phyloP scores from a whole-genome alignment of 2,329 filamentous ascomycete genomes.

The Colletotrichum ledebouriae region DNA sequence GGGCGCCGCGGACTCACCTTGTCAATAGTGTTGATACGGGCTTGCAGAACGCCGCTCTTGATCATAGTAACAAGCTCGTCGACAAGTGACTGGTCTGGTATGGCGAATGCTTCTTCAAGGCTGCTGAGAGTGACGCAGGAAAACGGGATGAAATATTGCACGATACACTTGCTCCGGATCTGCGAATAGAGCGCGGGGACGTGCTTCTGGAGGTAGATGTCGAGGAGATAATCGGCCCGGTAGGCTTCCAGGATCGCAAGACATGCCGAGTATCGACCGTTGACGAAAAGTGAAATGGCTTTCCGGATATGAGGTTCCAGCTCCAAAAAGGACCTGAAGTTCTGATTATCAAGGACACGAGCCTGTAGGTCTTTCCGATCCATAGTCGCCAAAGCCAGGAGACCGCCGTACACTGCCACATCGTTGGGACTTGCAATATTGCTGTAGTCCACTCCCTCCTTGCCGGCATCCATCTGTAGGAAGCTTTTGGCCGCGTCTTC shows the following conservation, averaged over 20 bases:
- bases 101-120: slow-evolving; percentile 82
- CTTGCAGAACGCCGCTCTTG: slow-evolving; percentile 76
- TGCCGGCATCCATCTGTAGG: slow-evolving; percentile 66
- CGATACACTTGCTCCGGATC: slow-evolving; percentile 91
- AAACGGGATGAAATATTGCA: slow-evolving; percentile 93
- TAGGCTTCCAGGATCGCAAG: slow-evolving; percentile 86
- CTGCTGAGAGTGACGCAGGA: slow-evolving; percentile 86
- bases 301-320: slow-evolving; percentile 94
- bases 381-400: slow-evolving; percentile 93
- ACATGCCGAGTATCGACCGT: slow-evolving; percentile 89
- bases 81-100: slow-evolving; percentile 73
- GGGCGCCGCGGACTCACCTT: slow-evolving; percentile 60
- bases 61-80: slow-evolving; percentile 86
- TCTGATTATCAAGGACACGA: slow-evolving; percentile 81
- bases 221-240: slow-evolving; percentile 88
- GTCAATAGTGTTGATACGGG: slow-evolving; percentile 87
- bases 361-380: slow-evolving; percentile 80
- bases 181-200: slow-evolving; percentile 76
- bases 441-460: slow-evolving; percentile 66
- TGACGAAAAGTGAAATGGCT: slow-evolving; percentile 89
- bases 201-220: slow-evolving; percentile 85
- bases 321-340: slow-evolving; percentile 90
- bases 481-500: slow-evolving; percentile 79
- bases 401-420: slow-evolving; percentile 89
- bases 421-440: slow-evolving; percentile 87